Evolutionary conservation across 768 basidiomycete species (phyloP), one percentile per base, ranked within the genome.

Genomic region (Multifurca ochricompacta): DNA sequence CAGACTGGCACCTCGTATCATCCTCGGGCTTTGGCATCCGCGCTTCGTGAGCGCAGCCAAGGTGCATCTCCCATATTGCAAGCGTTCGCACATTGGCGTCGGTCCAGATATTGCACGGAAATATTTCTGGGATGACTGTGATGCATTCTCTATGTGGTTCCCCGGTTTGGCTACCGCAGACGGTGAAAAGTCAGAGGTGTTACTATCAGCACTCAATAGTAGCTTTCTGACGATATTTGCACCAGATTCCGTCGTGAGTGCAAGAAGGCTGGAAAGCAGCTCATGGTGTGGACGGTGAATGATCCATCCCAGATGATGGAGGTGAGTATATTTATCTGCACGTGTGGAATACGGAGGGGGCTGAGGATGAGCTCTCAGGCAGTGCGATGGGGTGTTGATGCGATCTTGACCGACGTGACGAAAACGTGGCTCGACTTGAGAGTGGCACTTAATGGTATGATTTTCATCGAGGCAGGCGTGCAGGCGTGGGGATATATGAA

Each of bases 231-330:
- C 23, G 21, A 9, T 30, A 8, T 16, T 3, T 16, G 10, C 34
- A 6, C 37, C 62, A 79, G 94, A 73, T 97, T 99, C 74, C 73
- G 84, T 51, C 69, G 74, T 42, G 87, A 93, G 61, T 93, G 91
- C 72, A 82, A 83, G 66, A 73, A 66, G 14, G 81, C 81, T 1
- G 86, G 86, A 18, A 96, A 96, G 77, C 77, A 77, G 61, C 62
- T 98, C 52, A 85, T 94, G 79, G 91, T 92, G 3, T 97, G 94
- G 96, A 99, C 96, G 0, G 95, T 98, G 25, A 99, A 99, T 65
- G 77, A 84, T 42, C 82, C 82, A 9, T 81, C 81, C 50, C 83
- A 91, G 64, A 91, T 92, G 90, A 87, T 90, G 78, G 89, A 92
- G 81, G 88, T 83, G 27, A 39, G 80, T 68, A 5, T 23, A 25